phyloP scores from a whole-genome alignment of 441 rosid genomes.

The Manihot esculenta region DNA sequence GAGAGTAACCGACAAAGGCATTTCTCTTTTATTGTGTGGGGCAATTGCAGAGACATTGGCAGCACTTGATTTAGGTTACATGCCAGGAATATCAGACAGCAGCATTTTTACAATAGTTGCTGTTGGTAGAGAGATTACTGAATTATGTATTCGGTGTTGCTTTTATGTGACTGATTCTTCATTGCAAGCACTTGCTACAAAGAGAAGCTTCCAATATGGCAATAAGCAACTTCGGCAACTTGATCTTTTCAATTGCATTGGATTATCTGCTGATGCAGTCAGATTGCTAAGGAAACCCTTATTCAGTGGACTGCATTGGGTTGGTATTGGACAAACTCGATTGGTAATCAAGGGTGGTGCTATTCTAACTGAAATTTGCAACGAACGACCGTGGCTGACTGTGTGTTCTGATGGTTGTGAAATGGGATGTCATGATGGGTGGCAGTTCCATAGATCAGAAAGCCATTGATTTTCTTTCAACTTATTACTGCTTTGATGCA shows the following conservation, averaged over 20 bases:
- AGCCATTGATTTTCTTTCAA: not conserved
- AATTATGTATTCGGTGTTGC: conserved; percentile 55
- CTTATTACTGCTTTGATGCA: not conserved
- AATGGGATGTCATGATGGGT: conserved; percentile 66
- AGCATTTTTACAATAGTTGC: conserved; percentile 37
- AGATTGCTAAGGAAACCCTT: conserved; percentile 43
- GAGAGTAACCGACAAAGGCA: conserved; percentile 64
- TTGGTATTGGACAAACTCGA: conserved; percentile 51
- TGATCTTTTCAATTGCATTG: conserved; percentile 52
- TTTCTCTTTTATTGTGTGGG: conserved; percentile 46
- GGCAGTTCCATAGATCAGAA: conserved; percentile 46
- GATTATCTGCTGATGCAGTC: conserved; percentile 43
- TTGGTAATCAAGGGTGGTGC: conserved; percentile 32
- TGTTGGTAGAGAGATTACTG: conserved; percentile 43
- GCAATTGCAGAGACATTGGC: conserved; percentile 41
- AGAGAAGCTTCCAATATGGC: conserved; percentile 33
- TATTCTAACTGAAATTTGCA: conserved; percentile 19
- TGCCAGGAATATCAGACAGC: conserved; percentile 59
- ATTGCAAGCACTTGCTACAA: conserved; percentile 42
- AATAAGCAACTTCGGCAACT: conserved; percentile 47
- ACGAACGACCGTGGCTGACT: conserved; percentile 59
- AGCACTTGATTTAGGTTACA: conserved; percentile 55
- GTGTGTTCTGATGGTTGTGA: conserved; percentile 63
- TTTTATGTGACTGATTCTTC: conserved; percentile 53
- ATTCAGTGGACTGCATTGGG: conserved; percentile 57